phyloP scores from a whole-genome alignment of 352 stramenopile genomes.

The Phytopythium helicoides region DNA sequence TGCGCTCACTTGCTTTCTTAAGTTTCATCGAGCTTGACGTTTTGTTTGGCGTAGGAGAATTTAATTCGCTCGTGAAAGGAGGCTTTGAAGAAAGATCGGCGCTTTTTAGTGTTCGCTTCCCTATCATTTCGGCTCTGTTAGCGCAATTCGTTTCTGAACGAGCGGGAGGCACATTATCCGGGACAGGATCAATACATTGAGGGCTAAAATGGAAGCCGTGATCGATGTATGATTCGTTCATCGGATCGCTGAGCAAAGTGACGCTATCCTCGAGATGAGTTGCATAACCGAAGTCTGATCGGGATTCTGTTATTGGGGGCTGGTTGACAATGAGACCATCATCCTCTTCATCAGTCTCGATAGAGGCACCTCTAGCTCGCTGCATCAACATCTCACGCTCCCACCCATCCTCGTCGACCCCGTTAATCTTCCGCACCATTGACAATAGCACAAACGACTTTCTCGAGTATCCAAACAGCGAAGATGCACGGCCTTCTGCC shows the following conservation, averaged over 20 bases:
- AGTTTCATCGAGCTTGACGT: background rate
- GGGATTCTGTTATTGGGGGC: slow-evolving; percentile 10
- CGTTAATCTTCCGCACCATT: slow-evolving; percentile 54
- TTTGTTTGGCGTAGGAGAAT: background rate
- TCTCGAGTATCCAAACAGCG: slow-evolving; percentile 35
- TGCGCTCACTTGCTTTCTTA: background rate
- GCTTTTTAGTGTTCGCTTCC: slow-evolving; percentile 1
- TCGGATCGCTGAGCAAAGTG: background rate
- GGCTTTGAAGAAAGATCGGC: background rate
- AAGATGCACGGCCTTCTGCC: slow-evolving; percentile 13
- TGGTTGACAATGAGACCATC: slow-evolving; percentile 12
- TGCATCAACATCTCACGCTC: slow-evolving; percentile 1
- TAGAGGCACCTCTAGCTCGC: background rate
- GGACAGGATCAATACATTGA: slow-evolving; percentile 36
- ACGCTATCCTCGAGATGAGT: slow-evolving; percentile 5
- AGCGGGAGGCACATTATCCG: slow-evolving; percentile 14
- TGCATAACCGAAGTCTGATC: too few relatives aligned
- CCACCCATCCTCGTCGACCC: slow-evolving; percentile 25
- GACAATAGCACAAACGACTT: slow-evolving; percentile 42
- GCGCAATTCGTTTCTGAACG: background rate
- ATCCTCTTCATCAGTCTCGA: slow-evolving; percentile 1
- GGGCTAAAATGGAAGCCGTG: slow-evolving; percentile 59
- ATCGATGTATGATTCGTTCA: slow-evolving; percentile 23
- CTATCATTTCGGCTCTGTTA: slow-evolving; percentile 4
- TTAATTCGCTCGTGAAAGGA: background rate